Percentiles rank a stretch among this genome's conserved stretches.
Conservation (phyloP, 1,284 basidiomycete species). For the Cutaneotrichosporon arboriforme region DNA sequence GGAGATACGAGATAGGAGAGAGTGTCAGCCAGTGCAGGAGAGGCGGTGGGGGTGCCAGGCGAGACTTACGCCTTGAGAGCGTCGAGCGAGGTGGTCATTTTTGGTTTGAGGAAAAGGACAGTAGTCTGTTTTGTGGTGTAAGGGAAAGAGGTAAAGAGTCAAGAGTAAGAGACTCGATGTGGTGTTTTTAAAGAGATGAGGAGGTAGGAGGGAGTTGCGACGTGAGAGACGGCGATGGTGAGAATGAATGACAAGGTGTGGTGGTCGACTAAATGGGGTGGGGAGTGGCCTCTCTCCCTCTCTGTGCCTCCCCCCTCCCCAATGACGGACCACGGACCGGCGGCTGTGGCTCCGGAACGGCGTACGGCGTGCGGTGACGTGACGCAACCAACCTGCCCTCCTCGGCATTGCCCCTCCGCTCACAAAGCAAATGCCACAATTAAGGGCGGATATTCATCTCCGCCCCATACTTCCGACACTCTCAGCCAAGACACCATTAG, state of each 20-base stretch:
- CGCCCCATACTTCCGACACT: no score
- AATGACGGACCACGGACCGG: no score
- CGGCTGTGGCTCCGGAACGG: no score
- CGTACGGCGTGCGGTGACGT: no score
- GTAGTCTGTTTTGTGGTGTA: neutral
- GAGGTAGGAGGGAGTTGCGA: neutral
- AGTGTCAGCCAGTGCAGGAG: neutral
- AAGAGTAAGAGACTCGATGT: neutral
- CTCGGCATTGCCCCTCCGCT: no score
- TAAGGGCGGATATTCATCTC: no score
- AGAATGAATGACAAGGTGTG: neutral
- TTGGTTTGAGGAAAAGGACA: neutral
- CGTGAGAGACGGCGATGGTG: neutral
- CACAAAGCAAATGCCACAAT: no score
- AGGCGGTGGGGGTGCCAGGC: neutral
- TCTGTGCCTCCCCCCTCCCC: no score
- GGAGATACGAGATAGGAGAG: neutral
- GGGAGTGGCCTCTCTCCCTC: no score
- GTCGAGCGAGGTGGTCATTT: constrained; percentile 21
- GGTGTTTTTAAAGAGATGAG: neutral
- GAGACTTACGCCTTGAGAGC: constrained; percentile 23
- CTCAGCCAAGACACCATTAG: no score
- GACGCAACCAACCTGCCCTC: no score
- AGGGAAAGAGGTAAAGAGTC: neutral
- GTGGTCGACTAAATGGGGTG: neutral